A percentile compares a stretch with the other conserved stretches of the same genome.
These are phyloP conservation scores for Psilocybe mexicana DNA, from an alignment of 1,284 basidiomycete genomes.

Conservation along the genomic window DNA sequence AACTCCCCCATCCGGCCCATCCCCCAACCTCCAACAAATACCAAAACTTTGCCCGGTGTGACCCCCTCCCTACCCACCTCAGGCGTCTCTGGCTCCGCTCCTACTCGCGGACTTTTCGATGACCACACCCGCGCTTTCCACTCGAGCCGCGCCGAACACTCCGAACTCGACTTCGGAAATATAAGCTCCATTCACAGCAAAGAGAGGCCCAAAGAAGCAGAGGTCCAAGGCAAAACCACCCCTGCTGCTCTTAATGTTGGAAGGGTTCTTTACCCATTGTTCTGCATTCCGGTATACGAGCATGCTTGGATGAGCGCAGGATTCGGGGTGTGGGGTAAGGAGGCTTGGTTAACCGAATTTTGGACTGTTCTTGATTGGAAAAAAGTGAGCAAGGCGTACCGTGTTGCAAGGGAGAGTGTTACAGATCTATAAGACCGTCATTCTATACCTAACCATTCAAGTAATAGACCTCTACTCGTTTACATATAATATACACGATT, in stretches of 20 bases:
- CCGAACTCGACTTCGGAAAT: not conserved
- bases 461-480: constrained; percentile 7
- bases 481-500: not conserved
- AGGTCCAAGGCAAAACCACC: constrained; percentile 15
- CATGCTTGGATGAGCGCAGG: constrained; percentile 89
- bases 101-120: constrained; percentile 21
- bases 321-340: constrained; percentile 94
- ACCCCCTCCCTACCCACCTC: constrained; percentile 34
- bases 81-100: constrained; percentile 30
- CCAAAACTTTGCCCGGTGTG: constrained; percentile 26
- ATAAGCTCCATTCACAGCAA: not conserved
- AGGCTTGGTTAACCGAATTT: constrained; percentile 87
- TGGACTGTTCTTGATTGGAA: constrained; percentile 90
- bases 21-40: constrained; percentile 3
- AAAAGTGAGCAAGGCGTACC: constrained; percentile 48
- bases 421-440: too few species aligned
- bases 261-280: constrained; percentile 70
- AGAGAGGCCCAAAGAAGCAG: constrained; percentile 1
- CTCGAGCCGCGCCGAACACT: not conserved
- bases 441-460: not conserved
- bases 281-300: constrained; percentile 88
- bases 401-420: not conserved
- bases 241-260: constrained; percentile 40
- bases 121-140: constrained; percentile 28
- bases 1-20: constrained; percentile 22